Base-by-base conservation (phyloP, 208 protist genomes). In the Leishmania lainsoni region DNA sequence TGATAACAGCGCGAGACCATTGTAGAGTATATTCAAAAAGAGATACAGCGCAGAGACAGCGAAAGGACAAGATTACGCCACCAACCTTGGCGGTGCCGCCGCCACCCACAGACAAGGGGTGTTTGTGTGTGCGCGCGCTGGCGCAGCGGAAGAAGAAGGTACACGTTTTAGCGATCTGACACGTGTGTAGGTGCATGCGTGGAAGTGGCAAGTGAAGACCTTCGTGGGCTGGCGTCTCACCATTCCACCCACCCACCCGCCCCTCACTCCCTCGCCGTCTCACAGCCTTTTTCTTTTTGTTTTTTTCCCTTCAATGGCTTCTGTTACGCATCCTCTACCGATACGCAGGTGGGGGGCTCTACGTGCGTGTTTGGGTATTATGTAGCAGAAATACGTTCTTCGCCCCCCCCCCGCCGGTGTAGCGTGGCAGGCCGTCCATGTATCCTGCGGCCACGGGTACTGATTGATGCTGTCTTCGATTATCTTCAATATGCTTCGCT, bases 401-500 rank as follows among this genome's bases (percentile, higher is more conserved):
- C 66, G 26, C 69, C 2, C 10, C 20, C 69, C 2, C 10, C 20
- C 45, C 45, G 26, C 45, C 26, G 69, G 22, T 52, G 69, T 52
- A 32, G 69, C 69, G 16, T 52, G 9, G 69, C 6, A 35, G 45
- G 69, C 26, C 8, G 42, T 35, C 69, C 26, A 35, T 52, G 45
- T 52, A 20, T 29, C 26, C 20, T 35, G 39, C 29, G 69, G 45
- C 22, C 29, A 72, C 6, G 66, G 66, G 42, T 78, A 16, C 52
- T 75, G 35, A 32, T 48, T 45, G 59, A 29, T 49, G 35, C 61
- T 61, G 39, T 73, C 4, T 79, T 14, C 70, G 29, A 49, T 16
- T 72, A 61, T 85, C 52, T 70, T 78, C 32, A 61, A 78, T 58
- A 8, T 63, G 63, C 63, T 72, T 63, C 72, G 72, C 65, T 72